Conservation (phyloP, 192 early-diverging fungal species). For the Dissophora ornata region DNA sequence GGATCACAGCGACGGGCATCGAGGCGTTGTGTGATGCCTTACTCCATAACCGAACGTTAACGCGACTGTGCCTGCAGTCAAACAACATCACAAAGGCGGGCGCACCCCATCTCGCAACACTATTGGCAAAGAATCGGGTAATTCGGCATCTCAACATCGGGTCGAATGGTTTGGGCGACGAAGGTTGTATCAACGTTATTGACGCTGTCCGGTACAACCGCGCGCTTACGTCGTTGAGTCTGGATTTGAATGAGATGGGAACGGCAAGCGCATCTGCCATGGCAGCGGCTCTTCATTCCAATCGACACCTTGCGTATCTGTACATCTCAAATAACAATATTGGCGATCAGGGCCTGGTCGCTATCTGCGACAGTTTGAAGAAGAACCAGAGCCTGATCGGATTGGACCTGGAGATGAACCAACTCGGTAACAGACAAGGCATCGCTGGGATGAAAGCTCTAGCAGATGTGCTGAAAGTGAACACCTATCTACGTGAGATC, state of each 20-base stretch:
- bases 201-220: conserved; percentile 45
- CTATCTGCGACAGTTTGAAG: conserved; percentile 32
- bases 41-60: conserved; percentile 17
- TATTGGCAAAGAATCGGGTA: conserved; percentile 41
- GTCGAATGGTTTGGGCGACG: conserved; percentile 39
- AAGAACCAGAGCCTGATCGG: conserved; percentile 29
- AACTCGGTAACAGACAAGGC: conserved; percentile 32
- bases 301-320: conserved; percentile 40
- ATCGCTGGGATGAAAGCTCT: conserved; percentile 29
- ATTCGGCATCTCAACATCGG: conserved; percentile 55
- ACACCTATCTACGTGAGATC: conserved; percentile 31
- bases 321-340: conserved; percentile 57
- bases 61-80: conserved; percentile 46
- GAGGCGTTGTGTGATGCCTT: conserved; percentile 29
- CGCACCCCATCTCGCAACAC: conserved; percentile 24
- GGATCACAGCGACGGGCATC: conserved; percentile 38
- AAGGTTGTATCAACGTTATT: conserved; percentile 31
- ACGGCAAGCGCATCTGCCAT: conserved; percentile 19
- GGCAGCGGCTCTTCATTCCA: conserved; percentile 22
- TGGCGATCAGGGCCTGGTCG: conserved; percentile 41
- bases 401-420: conserved; percentile 55
- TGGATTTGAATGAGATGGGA: conserved; percentile 55
- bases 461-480: conserved; percentile 22
- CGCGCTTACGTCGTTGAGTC: conserved; percentile 34
- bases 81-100: conserved; percentile 43